Conservation (phyloP, 805 yeast species). For the Kuraishia molischiana region DNA sequence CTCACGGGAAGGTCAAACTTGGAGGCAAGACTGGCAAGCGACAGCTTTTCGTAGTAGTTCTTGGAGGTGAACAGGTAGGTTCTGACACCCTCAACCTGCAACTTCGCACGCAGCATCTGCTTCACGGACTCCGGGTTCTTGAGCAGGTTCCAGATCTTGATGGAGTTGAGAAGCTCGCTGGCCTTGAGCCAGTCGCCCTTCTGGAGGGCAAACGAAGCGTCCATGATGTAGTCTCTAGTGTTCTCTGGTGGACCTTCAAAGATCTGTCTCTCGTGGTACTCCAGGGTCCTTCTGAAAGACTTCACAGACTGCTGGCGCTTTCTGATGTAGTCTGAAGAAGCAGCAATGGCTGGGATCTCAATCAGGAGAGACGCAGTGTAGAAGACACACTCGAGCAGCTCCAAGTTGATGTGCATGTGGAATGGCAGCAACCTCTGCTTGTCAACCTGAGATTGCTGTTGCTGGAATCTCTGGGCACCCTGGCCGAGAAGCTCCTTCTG, state of each 20-base stretch:
- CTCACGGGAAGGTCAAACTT: slow-evolving; percentile 55
- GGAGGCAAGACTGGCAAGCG: slow-evolving; percentile 52
- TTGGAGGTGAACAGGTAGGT: slow-evolving; percentile 87
- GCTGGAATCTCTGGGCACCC: slow-evolving; percentile 66
- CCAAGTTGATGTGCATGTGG: slow-evolving; percentile 97
- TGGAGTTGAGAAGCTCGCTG: slow-evolving; percentile 56
- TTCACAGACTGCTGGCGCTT: slow-evolving; percentile 39
- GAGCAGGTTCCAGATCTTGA: slow-evolving; percentile 81
- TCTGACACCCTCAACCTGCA: slow-evolving; percentile 85
- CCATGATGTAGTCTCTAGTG: slow-evolving; percentile 85
- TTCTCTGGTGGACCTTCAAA: slow-evolving; percentile 98
- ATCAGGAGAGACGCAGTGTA: slow-evolving; percentile 81
- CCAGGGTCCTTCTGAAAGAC: slow-evolving; percentile 85
- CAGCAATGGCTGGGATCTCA: slow-evolving; percentile 88
- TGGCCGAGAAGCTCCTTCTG: slow-evolving; percentile 92
- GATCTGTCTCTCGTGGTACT: slow-evolving; percentile 86
- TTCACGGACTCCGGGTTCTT: slow-evolving; percentile 59
- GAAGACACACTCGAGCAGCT: slow-evolving; percentile 88
- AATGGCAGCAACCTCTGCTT: slow-evolving; percentile 84
- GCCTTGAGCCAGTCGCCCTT: slow-evolving; percentile 86
- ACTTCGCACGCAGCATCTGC: slow-evolving; percentile 62
- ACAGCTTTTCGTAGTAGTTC: slow-evolving; percentile 62
- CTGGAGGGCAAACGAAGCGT: slow-evolving; percentile 82
- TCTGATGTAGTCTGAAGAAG: slow-evolving; percentile 56
- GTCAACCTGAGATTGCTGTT: slow-evolving; percentile 32